phyloP scores from a whole-genome alignment of 192 early-diverging fungal species.

The Coemansia aciculifera region DNA sequence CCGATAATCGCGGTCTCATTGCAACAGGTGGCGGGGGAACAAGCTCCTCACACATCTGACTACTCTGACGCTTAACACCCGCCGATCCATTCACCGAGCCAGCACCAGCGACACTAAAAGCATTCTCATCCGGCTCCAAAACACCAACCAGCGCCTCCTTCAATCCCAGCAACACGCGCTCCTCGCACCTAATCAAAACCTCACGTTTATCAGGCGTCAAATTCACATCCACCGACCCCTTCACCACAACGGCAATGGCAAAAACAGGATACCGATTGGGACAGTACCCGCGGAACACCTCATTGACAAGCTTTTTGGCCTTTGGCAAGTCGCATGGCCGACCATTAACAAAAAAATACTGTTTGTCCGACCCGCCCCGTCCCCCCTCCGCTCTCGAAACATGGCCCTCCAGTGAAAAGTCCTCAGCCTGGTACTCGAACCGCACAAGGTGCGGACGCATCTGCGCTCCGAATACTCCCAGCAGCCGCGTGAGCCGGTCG shows the following conservation, averaged over 20 bases:
- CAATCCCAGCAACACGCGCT: slow-evolving; percentile 16
- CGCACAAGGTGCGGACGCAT: slow-evolving; percentile 24
- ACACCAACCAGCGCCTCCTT: slow-evolving; percentile 15
- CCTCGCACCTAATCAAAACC: slow-evolving; percentile 80
- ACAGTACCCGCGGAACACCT: slow-evolving; percentile 70
- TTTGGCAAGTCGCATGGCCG: slow-evolving; percentile 85
- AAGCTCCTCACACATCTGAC: not conserved
- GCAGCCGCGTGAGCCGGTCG: slow-evolving; percentile 51
- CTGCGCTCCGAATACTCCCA: slow-evolving; percentile 76
- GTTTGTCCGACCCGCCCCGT: slow-evolving; percentile 74
- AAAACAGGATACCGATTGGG: slow-evolving; percentile 78
- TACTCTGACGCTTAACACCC: not conserved
- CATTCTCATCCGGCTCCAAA: slow-evolving; percentile 22
- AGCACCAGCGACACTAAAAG: slow-evolving; percentile 19
- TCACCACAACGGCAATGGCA: slow-evolving; percentile 63
- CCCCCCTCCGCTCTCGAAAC: slow-evolving; percentile 70
- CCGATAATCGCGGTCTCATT: not conserved
- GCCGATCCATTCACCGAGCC: not conserved
- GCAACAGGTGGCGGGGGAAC: not conserved
- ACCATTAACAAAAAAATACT: slow-evolving; percentile 88
- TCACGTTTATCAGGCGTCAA: slow-evolving; percentile 94
- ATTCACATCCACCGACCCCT: slow-evolving; percentile 78
- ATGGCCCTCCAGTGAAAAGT: slow-evolving; percentile 42
- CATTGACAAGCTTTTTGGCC: slow-evolving; percentile 76
- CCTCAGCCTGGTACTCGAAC: slow-evolving; percentile 3